Percentiles rank a stretch among this genome's conserved stretches.
Evolutionary conservation across 805 yeast genomes (phyloP).

Genomic region (Candida bentonensis): DNA sequence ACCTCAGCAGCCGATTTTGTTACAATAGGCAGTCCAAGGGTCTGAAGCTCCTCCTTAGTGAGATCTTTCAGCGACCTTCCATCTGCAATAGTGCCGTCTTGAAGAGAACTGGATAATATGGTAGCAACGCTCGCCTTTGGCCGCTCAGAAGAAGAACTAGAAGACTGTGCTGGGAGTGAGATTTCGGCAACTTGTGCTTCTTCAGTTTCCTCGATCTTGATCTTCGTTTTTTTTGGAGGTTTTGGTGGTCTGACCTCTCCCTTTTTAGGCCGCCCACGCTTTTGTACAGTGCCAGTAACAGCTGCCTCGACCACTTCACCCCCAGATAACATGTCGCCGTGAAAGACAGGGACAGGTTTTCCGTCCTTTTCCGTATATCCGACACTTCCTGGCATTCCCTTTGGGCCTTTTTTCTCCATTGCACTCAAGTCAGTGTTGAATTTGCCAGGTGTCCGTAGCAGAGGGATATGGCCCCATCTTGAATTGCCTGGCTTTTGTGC

Average conservation of each 20-base stretch:
- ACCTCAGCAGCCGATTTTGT: neutral
- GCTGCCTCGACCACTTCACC: neutral
- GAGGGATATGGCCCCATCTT: neutral
- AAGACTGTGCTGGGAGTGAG: neutral
- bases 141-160: neutral
- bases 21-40: neutral
- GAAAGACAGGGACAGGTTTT: neutral
- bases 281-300: neutral
- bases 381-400: neutral
- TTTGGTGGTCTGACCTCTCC: neutral
- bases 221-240: neutral
- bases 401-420: neutral
- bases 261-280: neutral
- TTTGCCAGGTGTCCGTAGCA: neutral
- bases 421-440: neutral
- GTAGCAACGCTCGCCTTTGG: neutral
- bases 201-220: neutral
- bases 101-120: neutral
- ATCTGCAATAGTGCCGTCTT: neutral
- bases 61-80: neutral
- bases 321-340: neutral
- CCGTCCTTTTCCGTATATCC: neutral
- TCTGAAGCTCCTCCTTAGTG: neutral
- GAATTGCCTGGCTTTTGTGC: neutral
- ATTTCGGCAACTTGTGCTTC: neutral